A percentile compares a stretch with the other conserved stretches of the same genome.
phyloP scores from a whole-genome alignment of 2,329 filamentous ascomycete species.

The Tolypocladium tundrense region DNA sequence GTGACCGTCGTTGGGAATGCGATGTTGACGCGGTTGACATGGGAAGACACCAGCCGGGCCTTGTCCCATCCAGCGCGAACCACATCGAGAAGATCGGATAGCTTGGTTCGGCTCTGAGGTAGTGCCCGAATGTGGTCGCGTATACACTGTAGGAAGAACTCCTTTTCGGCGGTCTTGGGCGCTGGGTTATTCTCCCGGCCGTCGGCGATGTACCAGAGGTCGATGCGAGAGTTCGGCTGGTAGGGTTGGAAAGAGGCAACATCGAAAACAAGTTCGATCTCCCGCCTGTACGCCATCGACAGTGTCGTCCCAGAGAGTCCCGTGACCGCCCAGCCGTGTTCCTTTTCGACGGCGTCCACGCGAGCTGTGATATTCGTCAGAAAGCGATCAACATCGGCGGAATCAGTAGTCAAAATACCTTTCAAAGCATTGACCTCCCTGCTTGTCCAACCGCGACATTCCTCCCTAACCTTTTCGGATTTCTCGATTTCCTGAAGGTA shows the following conservation, averaged over 20 bases:
- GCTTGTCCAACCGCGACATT: constrained; percentile 81
- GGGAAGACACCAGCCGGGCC: constrained; percentile 46
- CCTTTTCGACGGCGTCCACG: constrained; percentile 54
- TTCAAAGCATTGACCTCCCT: constrained; percentile 73
- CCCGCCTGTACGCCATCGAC: constrained; percentile 64
- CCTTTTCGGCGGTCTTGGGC: constrained; percentile 53
- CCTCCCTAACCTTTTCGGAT: constrained; percentile 74
- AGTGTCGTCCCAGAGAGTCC: constrained; percentile 51
- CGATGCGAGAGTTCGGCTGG: constrained; percentile 45
- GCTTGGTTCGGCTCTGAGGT: constrained; percentile 44
- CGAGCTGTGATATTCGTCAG: constrained; percentile 43
- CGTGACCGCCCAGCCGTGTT: constrained; percentile 62
- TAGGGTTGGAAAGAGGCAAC: constrained; percentile 45
- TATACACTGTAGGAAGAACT: constrained; percentile 67
- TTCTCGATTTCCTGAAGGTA: constrained; percentile 67
- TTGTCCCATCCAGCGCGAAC: constrained; percentile 58
- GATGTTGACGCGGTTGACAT: constrained; percentile 51
- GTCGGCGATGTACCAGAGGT: constrained; percentile 59
- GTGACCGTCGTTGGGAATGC: constrained; percentile 54
- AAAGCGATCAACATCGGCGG: background rate
- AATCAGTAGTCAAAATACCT: constrained; percentile 34
- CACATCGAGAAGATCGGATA: constrained; percentile 46
- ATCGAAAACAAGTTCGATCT: constrained; percentile 66
- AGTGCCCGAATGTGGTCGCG: constrained; percentile 56
- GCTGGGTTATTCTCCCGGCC: constrained; percentile 40